Evolutionary conservation across 1,284 basidiomycete genomes (phyloP).

Genomic region (Meira miltonrushii): DNA sequence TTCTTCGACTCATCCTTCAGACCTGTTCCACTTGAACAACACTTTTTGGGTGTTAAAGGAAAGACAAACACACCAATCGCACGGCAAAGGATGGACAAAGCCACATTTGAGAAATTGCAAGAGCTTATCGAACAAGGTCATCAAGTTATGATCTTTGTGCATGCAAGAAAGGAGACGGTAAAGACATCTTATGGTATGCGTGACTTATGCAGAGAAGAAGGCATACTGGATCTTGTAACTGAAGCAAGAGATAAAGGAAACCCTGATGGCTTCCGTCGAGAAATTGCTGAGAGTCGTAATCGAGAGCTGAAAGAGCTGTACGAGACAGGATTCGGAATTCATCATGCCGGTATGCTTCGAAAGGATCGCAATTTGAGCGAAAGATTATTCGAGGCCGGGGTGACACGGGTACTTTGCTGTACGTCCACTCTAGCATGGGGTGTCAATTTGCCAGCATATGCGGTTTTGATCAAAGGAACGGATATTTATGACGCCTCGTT

Average conservation of each 20-base stretch:
- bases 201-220: slow-evolving; percentile 73
- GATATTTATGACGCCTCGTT: slow-evolving; percentile 67
- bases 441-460: slow-evolving; percentile 97
- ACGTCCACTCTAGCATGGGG: slow-evolving; percentile 99
- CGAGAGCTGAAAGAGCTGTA: slow-evolving; percentile 96
- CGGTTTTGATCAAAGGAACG: slow-evolving; percentile 94
- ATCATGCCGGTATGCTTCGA: slow-evolving; percentile 97
- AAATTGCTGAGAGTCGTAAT: slow-evolving; percentile 75
- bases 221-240: slow-evolving; percentile 58
- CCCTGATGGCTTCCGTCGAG: slow-evolving; percentile 62
- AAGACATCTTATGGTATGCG: slow-evolving; percentile 81
- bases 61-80: slow-evolving; percentile 71
- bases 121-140: slow-evolving; percentile 57
- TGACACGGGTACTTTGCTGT: slow-evolving; percentile 91
- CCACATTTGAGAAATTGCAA: slow-evolving; percentile 74
- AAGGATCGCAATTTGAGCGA: slow-evolving; percentile 94
- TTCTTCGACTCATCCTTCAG: slow-evolving; percentile 98
- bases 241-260: slow-evolving; percentile 16
- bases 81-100: slow-evolving; percentile 81
- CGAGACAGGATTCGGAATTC: slow-evolving; percentile 86
- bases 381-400: slow-evolving; percentile 81
- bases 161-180: slow-evolving; percentile 96
- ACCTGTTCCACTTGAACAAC: slow-evolving; percentile 93
- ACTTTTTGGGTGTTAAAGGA: slow-evolving; percentile 93
- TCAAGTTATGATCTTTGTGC: slow-evolving; percentile 99